These are phyloP conservation scores for Kluyveromyces nonfermentans DNA, from an alignment of 805 yeast genomes.

Conservation along the genomic window DNA sequence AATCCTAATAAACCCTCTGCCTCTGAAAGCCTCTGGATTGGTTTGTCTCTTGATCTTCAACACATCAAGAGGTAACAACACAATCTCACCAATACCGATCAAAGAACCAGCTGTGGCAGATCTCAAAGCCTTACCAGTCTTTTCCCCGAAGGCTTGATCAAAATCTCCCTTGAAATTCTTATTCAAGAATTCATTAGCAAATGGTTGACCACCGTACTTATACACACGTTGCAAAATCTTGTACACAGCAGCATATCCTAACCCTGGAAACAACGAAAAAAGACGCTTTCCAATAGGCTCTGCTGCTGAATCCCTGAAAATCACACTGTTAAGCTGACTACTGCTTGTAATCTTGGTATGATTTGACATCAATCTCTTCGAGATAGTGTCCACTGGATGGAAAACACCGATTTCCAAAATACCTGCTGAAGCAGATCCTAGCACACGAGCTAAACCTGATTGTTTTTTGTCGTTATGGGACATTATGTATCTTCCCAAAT, in stretches of 20 bases:
- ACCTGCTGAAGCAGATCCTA: conserved; percentile 97
- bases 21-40: conserved; percentile 98
- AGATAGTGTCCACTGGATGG: conserved; percentile 97
- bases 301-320: conserved; percentile 73
- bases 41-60: conserved; percentile 98
- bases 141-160: conserved; percentile 75
- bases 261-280: conserved; percentile 88
- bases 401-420: conserved; percentile 92
- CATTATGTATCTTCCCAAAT: not conserved
- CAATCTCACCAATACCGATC: conserved; percentile 97
- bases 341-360: conserved; percentile 55
- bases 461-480: conserved; percentile 57
- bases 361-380: conserved; percentile 89
- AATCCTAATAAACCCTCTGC: conserved; percentile 89
- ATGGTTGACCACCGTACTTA: conserved; percentile 99
- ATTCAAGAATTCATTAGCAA: conserved; percentile 86
- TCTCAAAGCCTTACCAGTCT: conserved; percentile 94
- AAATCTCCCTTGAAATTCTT: conserved; percentile 60
- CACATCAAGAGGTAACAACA: conserved; percentile 89
- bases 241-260: conserved; percentile 96
- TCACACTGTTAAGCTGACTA: conserved; percentile 69
- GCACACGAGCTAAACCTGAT: conserved; percentile 79
- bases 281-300: conserved; percentile 63
- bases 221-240: conserved; percentile 94
- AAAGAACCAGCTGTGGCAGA: conserved; percentile 97